Base-by-base conservation (phyloP, 106 monocot genomes). In the Platanthera guangdongensis region DNA sequence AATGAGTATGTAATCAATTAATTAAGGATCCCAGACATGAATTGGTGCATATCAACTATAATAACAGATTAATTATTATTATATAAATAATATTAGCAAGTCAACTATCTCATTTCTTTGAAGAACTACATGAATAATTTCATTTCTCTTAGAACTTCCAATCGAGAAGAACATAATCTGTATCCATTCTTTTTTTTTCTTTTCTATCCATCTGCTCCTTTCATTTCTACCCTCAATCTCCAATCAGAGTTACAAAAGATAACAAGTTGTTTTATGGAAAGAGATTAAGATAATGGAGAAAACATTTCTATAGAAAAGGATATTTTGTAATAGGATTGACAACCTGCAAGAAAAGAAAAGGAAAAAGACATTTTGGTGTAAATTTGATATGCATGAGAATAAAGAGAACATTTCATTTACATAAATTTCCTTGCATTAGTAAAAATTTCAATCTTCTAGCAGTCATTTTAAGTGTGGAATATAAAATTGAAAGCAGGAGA, bases 241-340 rank as follows among this genome's bases (percentile, higher is more conserved):
- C 39, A 39, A 39, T 39, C 39, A 39, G 3, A 39, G 39, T 39
- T 21, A 60, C 8, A 60, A 60, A 9, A 65, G 11, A 25, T 9
- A 4, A 3, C 2, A 65, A 32, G 4, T 32, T 10, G 10, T 10
- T 64, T 65, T 65, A 4, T 65, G 32, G 65, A 65, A 65, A 65
- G 0, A 10, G 4, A 65, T 1, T 32, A 65, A 65, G 28, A 30
- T 65, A 11, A 25, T 13, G 32, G 65, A 65, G 9, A 65, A 65
- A 65, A 65, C 11, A 32, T 32, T 10, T 30, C 65, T 47, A 70
- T 39, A 48, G 70, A 70, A 9, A 93, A 96, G 96, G 96, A 96
- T 96, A 97, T 97, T 97, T 97, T 30, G 94, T 89, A 30, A 97
- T 85, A 7, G 97, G 97, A 49, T 97, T 97, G 18, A 91, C 94